Conservation (phyloP, 176 grass and related monocot species). For the Zea luxurians region DNA sequence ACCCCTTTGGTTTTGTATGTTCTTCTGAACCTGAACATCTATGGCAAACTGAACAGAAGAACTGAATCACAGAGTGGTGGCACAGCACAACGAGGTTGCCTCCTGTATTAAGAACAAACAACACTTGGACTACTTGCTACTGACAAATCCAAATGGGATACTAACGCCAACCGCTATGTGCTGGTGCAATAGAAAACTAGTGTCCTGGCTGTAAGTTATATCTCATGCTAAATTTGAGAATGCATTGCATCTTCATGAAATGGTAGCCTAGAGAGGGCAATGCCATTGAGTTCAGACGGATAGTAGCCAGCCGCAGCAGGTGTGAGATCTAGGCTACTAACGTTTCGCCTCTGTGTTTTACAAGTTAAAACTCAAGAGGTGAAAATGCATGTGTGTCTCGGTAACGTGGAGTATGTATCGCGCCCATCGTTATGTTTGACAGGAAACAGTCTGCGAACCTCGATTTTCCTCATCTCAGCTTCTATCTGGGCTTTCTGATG, state of each 20-base stretch:
- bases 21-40: not conserved
- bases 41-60: not conserved
- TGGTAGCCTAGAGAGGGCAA: not conserved
- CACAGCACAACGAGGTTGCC: not conserved
- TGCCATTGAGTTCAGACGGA: not conserved
- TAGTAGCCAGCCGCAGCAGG: not conserved
- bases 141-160: not conserved
- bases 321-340: not conserved
- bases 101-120: not conserved
- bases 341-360: not conserved
- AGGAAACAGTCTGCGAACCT: constrained; percentile 41
- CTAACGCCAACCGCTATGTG: too few relatives aligned
- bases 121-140: not conserved
- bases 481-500: constrained; percentile 97
- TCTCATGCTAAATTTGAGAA: not conserved
- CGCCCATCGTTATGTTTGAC: not conserved
- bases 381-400: not conserved
- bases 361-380: not conserved
- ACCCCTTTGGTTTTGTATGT: not conserved
- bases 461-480: constrained; percentile 96
- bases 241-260: not conserved
- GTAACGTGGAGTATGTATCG: not conserved
- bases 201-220: not conserved
- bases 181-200: not conserved
- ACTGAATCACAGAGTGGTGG: not conserved